phyloP scores from a whole-genome alignment of 2,329 filamentous ascomycete genomes.

The Didymella pomorum region DNA sequence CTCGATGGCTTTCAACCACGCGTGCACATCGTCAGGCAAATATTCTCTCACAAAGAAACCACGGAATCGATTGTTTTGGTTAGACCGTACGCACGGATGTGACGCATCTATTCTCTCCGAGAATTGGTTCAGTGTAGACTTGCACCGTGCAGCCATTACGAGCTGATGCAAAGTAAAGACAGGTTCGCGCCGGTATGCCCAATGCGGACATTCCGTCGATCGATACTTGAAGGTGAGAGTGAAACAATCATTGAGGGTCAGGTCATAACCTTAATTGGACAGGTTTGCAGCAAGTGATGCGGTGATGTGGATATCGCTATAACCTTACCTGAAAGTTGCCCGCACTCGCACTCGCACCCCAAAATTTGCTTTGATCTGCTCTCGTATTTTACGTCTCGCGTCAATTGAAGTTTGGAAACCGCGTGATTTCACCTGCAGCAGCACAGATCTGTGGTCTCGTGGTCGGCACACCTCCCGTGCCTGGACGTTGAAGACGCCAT shows the following conservation, averaged over 20 bases:
- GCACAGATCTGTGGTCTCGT: not conserved
- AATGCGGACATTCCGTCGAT: not conserved
- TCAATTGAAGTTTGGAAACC: not conserved
- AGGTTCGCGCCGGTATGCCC: not conserved
- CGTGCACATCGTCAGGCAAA: not conserved
- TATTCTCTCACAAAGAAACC: not conserved
- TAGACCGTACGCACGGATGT: not conserved
- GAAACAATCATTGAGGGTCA: no score
- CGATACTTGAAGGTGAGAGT: not conserved
- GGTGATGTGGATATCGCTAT: no score
- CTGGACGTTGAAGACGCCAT: not conserved
- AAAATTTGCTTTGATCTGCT: not conserved
- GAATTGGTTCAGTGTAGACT: no score
- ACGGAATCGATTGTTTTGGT: not conserved
- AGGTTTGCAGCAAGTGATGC: no score
- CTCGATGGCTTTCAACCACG: not conserved
- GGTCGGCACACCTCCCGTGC: not conserved
- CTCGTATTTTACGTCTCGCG: not conserved
- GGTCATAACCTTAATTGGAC: no score
- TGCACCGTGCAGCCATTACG: no score
- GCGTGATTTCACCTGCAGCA: not conserved
- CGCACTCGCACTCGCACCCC: not conserved
- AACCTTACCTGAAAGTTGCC: no score
- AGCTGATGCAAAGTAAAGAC: no score
- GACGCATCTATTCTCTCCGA: not conserved